Evolutionary conservation across 345 rosid genomes (phyloP).

Genomic region (Hirschfeldia incana): DNA sequence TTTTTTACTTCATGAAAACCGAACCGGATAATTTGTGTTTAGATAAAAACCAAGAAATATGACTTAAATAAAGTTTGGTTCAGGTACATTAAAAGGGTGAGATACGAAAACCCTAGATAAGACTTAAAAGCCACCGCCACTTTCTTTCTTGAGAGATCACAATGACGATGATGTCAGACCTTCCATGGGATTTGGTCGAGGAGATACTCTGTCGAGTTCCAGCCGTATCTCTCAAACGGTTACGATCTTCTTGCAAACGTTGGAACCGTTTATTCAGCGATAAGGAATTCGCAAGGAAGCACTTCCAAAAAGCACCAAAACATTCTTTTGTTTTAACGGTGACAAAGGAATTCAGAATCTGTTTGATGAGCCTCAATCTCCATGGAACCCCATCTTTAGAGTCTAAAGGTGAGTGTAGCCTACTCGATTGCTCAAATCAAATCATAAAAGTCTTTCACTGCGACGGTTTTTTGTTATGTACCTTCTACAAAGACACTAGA

Average conservation of each 20-base stretch:
- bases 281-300: not conserved
- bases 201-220: not conserved
- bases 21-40: not conserved
- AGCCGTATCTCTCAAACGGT: not conserved
- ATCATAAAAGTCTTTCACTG: not conserved
- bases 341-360: not conserved
- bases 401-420: not conserved
- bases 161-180: not conserved
- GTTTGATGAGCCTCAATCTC: not conserved
- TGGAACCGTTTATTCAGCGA: not conserved
- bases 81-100: not conserved
- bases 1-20: not conserved
- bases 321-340: not conserved
- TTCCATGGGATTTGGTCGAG: not conserved
- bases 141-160: not conserved
- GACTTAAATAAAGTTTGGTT: not conserved
- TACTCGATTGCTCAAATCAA: not conserved
- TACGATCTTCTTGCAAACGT: slow-evolving; percentile 1
- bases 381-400: not conserved
- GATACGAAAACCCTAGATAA: not conserved
- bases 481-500: not conserved
- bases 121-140: not conserved
- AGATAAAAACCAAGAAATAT: not conserved
- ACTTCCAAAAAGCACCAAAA: not conserved
- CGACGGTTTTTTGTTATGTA: not conserved